Percentiles rank a stretch among this genome's conserved stretches.
phyloP scores from a whole-genome alignment of 2,329 filamentous ascomycete species.

The Fusarium nisikadoi region DNA sequence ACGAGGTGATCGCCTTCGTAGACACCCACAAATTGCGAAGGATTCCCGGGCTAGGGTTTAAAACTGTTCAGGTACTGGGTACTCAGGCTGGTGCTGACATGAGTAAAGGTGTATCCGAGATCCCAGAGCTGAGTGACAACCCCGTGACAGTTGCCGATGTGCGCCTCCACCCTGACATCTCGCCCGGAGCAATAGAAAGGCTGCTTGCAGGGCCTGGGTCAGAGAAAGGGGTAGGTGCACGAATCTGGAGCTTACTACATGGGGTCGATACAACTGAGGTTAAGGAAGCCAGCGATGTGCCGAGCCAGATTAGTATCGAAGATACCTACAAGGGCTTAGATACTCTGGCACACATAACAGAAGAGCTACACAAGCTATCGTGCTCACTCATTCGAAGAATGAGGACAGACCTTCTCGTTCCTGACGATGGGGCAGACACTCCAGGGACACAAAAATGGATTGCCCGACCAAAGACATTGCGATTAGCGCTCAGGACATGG shows the following conservation, averaged over 20 bases:
- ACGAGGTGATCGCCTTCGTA: slow-evolving; percentile 73
- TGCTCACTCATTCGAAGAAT: slow-evolving; percentile 80
- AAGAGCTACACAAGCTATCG: slow-evolving; percentile 75
- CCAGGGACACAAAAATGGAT: slow-evolving; percentile 68
- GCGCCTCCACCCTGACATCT: slow-evolving; percentile 70
- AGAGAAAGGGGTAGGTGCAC: slow-evolving; percentile 75
- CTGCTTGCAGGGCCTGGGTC: slow-evolving; percentile 77
- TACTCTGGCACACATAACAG: slow-evolving; percentile 69
- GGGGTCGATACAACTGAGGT: slow-evolving; percentile 83
- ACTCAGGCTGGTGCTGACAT: slow-evolving; percentile 60
- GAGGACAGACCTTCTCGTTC: slow-evolving; percentile 76
- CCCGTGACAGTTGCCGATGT: slow-evolving; percentile 73
- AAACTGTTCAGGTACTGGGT: slow-evolving; percentile 62
- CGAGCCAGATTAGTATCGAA: slow-evolving; percentile 92
- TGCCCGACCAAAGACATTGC: slow-evolving; percentile 82
- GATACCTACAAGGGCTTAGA: slow-evolving; percentile 85
- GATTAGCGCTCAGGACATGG: slow-evolving; percentile 78
- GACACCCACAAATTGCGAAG: slow-evolving; percentile 80
- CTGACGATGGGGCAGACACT: slow-evolving; percentile 53
- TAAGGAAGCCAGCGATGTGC: slow-evolving; percentile 74
- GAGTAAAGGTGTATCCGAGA: slow-evolving; percentile 46
- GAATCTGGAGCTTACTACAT: slow-evolving; percentile 82
- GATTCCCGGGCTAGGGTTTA: slow-evolving; percentile 87
- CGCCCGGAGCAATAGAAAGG: slow-evolving; percentile 71
- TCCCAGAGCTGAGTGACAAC: slow-evolving; percentile 49